These are phyloP conservation scores for Haberlea rhodopensis DNA, from an alignment of 257 asterid genomes.

Conservation along the genomic window DNA sequence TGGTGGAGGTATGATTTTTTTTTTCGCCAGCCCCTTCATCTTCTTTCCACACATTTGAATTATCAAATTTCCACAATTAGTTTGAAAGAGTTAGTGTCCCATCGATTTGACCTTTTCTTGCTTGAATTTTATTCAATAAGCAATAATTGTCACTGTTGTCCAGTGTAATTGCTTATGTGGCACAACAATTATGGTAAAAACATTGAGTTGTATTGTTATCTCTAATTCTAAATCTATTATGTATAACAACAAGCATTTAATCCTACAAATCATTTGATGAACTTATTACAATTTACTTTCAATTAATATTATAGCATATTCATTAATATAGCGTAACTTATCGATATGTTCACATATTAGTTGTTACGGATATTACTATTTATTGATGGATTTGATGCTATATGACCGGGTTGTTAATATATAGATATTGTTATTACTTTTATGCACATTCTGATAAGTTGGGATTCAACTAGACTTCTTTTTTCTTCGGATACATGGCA, in stretches of 20 bases:
- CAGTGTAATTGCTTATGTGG: too few relatives aligned
- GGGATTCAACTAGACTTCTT: constrained; percentile 66
- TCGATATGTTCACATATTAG: neutral
- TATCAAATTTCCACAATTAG: neutral
- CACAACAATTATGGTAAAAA: too few relatives aligned
- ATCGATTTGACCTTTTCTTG: neutral
- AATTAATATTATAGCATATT: too few relatives aligned
- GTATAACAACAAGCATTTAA: neutral
- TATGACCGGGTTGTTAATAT: constrained; percentile 43
- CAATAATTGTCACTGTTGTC: too few relatives aligned
- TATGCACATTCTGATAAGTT: constrained; percentile 47
- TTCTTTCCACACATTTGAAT: neutral
- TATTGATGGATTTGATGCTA: neutral
- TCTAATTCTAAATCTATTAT: neutral
- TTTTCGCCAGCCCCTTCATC: neutral
- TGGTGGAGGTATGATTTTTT: constrained; percentile 79
- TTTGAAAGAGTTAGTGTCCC: neutral
- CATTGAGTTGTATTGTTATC: neutral
- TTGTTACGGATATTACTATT: neutral
- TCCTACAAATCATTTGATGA: neutral
- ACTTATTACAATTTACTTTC: neutral
- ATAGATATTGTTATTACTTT: constrained; percentile 42
- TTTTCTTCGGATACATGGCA: constrained; percentile 63
- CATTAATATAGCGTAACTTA: neutral
- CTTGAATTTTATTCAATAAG: neutral